Evolutionary conservation across 768 basidiomycete species (phyloP).

Genomic region (Hygrocybe punicea): DNA sequence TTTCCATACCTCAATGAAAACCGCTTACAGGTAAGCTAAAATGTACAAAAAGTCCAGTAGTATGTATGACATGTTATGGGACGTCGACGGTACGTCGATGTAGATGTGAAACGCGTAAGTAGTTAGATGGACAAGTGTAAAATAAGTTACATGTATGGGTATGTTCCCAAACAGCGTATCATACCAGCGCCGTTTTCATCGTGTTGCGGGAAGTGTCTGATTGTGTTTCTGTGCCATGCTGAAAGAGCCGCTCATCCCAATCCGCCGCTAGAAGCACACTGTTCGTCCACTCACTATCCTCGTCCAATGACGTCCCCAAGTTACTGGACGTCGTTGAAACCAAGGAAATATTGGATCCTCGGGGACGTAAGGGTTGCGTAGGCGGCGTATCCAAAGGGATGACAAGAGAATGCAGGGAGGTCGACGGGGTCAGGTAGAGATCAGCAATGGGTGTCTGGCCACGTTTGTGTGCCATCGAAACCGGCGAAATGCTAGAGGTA

Average conservation of each 20-base stretch:
- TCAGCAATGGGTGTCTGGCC: slow-evolving; percentile 11
- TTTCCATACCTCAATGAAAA: too few species aligned
- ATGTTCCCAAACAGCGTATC: too few species aligned
- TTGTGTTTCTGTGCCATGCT: not conserved
- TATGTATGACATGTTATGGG: too few species aligned
- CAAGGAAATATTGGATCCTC: slow-evolving; percentile 21
- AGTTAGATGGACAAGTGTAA: too few species aligned
- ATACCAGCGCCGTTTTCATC: too few species aligned
- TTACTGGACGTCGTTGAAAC: slow-evolving; percentile 40
- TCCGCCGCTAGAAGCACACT: slow-evolving; percentile 73
- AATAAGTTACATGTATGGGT: too few species aligned
- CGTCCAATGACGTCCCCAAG: slow-evolving; percentile 46
- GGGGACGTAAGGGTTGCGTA: slow-evolving; percentile 8
- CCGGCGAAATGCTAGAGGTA: not conserved
- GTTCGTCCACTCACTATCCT: slow-evolving; percentile 67
- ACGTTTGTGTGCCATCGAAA: not conserved
- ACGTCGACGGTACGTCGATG: too few species aligned
- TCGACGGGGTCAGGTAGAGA: slow-evolving; percentile 12
- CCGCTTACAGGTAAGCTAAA: too few species aligned
- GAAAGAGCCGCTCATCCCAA: slow-evolving; percentile 34
- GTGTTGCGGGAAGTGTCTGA: too few species aligned
- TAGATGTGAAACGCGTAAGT: too few species aligned
- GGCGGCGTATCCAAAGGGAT: slow-evolving; percentile 5
- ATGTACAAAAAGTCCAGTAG: too few species aligned
- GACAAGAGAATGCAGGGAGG: slow-evolving; percentile 10